Conservation (phyloP, 768 basidiomycete species). For the Cubamyces sp. region DNA sequence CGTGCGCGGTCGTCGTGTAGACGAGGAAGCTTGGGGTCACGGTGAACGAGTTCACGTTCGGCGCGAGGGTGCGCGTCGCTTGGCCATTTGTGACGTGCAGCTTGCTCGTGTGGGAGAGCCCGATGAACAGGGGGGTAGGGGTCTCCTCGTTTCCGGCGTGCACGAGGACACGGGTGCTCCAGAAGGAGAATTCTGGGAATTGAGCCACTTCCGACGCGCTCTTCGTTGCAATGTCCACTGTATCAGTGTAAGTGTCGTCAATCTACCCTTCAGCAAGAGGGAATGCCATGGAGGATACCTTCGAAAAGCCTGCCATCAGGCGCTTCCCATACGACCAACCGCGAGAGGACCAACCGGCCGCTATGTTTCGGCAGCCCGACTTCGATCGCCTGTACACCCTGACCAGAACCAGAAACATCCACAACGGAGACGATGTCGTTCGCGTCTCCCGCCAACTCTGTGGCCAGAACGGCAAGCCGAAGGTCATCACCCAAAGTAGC, state of each 20-base stretch:
- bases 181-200: constrained; percentile 67
- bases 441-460: constrained; percentile 31
- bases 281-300: constrained; percentile 26
- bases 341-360: constrained; percentile 51
- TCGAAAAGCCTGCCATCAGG: constrained; percentile 50
- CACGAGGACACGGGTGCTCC: constrained; percentile 39
- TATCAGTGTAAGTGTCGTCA: constrained; percentile 12
- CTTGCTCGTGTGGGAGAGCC: constrained; percentile 67
- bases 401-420: constrained; percentile 6
- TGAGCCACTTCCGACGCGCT: constrained; percentile 31
- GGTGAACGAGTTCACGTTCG: constrained; percentile 73
- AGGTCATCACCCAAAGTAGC: constrained; percentile 11
- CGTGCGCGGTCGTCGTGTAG: constrained; percentile 83
- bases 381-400: constrained; percentile 1
- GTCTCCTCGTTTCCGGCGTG: background rate
- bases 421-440: constrained; percentile 26
- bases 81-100: constrained; percentile 51
- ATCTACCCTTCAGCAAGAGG: background rate
- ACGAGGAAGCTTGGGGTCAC: constrained; percentile 77
- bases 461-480: constrained; percentile 47
- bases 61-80: constrained; percentile 44
- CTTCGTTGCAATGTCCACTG: constrained; percentile 15
- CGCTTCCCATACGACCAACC: constrained; percentile 46
- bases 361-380: constrained; percentile 36
- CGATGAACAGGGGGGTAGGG: constrained; percentile 52